Evolutionary conservation across 495 filamentous ascomycete genomes (phyloP).

Genomic region (Hypoxylon subgilvum): DNA sequence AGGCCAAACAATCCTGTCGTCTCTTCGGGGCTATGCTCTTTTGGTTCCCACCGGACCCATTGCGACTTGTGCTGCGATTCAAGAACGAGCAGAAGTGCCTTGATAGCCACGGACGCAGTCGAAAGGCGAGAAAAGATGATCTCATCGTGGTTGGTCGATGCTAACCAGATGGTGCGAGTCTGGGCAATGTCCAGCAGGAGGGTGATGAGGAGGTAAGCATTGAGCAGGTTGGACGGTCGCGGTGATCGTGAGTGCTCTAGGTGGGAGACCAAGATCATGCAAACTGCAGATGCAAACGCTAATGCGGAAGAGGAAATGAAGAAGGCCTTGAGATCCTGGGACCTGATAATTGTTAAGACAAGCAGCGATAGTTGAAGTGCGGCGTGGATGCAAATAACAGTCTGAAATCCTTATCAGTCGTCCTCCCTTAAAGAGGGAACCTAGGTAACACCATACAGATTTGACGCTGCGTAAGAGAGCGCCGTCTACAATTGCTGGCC

Average conservation of each 20-base stretch:
- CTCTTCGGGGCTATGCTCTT: slow-evolving; percentile 63
- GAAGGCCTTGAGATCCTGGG: slow-evolving; percentile 43
- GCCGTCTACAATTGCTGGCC: slow-evolving; percentile 53
- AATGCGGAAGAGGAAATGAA: slow-evolving; percentile 55
- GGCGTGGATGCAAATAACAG: slow-evolving; percentile 48
- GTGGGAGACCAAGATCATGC: slow-evolving; percentile 58
- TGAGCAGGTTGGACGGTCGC: slow-evolving; percentile 65
- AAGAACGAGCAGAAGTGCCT: slow-evolving; percentile 56
- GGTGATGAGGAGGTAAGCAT: slow-evolving; percentile 64
- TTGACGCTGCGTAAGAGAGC: slow-evolving; percentile 51
- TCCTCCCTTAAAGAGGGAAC: not conserved
- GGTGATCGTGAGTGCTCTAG: slow-evolving; percentile 61
- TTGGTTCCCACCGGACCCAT: slow-evolving; percentile 45
- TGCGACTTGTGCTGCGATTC: slow-evolving; percentile 62
- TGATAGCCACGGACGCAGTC: slow-evolving; percentile 54
- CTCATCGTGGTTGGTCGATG: slow-evolving; percentile 40
- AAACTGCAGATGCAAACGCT: slow-evolving; percentile 37
- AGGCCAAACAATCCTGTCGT: slow-evolving; percentile 60
- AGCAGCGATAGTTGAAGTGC: slow-evolving; percentile 54
- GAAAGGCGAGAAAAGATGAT: slow-evolving; percentile 51
- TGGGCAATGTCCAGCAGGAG: slow-evolving; percentile 64
- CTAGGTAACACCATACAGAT: slow-evolving; percentile 50
- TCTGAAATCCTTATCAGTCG: slow-evolving; percentile 38
- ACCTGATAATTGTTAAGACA: slow-evolving; percentile 50
- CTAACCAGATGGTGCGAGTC: slow-evolving; percentile 64